Percentiles rank a stretch among this genome's conserved stretches.
Evolutionary conservation across 495 filamentous ascomycete genomes (phyloP).

Genomic region (Recurvomyces mirabilis): DNA sequence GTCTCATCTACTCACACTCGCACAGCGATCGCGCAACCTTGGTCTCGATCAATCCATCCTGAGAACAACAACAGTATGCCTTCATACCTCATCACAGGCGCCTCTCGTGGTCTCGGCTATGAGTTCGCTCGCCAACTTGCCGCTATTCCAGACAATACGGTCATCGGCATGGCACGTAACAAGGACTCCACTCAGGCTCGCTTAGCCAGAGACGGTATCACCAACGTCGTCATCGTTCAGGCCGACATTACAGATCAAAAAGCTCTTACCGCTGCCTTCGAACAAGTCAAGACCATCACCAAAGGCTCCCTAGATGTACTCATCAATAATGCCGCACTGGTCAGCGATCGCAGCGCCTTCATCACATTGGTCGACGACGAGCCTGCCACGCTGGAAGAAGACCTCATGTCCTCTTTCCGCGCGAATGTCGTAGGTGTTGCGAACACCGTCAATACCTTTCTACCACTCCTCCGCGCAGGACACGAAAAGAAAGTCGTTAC

Average conservation of each 20-base stretch:
- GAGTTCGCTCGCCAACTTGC: conserved; percentile 44
- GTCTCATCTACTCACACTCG: no score
- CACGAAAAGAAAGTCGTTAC: conserved; percentile 22
- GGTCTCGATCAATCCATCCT: no score
- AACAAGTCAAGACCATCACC: conserved; percentile 11
- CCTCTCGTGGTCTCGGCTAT: conserved; percentile 43
- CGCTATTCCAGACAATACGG: conserved; percentile 32
- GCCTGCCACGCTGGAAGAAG: conserved; percentile 10
- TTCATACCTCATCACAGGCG: conserved; percentile 35
- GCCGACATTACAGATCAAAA: conserved; percentile 20
- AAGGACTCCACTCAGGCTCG: background rate
- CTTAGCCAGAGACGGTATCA: conserved; percentile 16
- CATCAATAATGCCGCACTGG: conserved; percentile 24
- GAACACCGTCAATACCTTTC: conserved; percentile 23
- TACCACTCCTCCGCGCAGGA: conserved; percentile 20
- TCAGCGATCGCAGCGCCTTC: conserved; percentile 5
- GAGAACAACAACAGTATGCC: no score
- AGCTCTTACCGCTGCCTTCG: conserved; percentile 18
- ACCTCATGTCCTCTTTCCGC: conserved; percentile 13
- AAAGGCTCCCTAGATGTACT: conserved; percentile 21
- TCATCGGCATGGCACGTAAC: conserved; percentile 37
- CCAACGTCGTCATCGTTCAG: conserved; percentile 20
- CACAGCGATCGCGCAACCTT: no score
- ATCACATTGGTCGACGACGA: conserved; percentile 7
- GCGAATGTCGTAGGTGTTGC: conserved; percentile 22